These are phyloP conservation scores for Begonia peltatifolia DNA, from an alignment of 306 rosid species.

Conservation along the genomic window DNA sequence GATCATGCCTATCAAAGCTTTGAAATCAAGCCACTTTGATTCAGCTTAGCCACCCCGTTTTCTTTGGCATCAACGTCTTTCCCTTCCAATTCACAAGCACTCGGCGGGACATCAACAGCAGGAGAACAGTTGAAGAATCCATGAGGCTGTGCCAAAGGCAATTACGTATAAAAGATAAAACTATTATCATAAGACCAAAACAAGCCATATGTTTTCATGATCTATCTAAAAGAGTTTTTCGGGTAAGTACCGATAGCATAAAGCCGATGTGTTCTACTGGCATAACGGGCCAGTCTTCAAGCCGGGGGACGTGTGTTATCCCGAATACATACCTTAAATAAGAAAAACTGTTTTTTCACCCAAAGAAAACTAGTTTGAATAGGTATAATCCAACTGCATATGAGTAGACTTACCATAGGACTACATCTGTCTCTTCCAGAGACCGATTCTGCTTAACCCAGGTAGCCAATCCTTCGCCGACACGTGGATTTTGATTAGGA, in stretches of 20 bases:
- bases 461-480: constrained; percentile 62
- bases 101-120: constrained; percentile 64
- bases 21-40: constrained; percentile 22
- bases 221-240: neutral
- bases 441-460: constrained; percentile 65
- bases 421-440: constrained; percentile 57
- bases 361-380: neutral
- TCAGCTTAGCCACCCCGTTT: constrained; percentile 13
- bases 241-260: constrained; percentile 41
- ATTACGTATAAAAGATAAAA: neutral
- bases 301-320: constrained; percentile 60
- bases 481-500: constrained; percentile 81
- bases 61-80: constrained; percentile 23
- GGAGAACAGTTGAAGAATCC: constrained; percentile 91
- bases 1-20: constrained; percentile 19
- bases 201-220: too few relatives aligned
- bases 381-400: neutral
- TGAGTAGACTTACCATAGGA: constrained; percentile 41
- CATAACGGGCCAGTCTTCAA: constrained; percentile 97
- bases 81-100: constrained; percentile 14
- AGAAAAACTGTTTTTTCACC: neutral
- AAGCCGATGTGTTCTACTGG: constrained; percentile 82
- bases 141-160: constrained; percentile 46
- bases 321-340: constrained; percentile 72
- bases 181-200: too few relatives aligned